Evolutionary conservation across 176 grass and related monocot genomes (phyloP).

Genomic region (Phoenix dactylifera): DNA sequence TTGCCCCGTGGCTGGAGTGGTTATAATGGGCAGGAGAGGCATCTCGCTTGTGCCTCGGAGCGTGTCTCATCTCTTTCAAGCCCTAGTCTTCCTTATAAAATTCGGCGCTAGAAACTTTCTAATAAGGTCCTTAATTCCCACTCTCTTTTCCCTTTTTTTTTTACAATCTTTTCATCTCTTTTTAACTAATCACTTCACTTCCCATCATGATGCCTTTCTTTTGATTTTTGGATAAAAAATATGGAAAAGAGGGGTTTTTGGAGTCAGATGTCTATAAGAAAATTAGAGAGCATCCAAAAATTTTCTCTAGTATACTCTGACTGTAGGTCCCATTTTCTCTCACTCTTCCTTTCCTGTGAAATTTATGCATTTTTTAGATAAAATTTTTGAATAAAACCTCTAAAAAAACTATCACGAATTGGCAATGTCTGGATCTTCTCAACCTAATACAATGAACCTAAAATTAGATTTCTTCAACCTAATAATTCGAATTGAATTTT

Average conservation of each 20-base stretch:
- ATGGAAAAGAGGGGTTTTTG: slow-evolving; percentile 61
- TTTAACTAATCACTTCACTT: neutral
- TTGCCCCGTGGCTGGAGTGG: slow-evolving; percentile 25
- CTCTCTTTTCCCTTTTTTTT: neutral
- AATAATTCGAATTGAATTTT: no score
- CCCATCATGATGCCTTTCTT: neutral
- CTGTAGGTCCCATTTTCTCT: slow-evolving; percentile 29
- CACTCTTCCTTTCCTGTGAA: neutral
- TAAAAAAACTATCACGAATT: no score
- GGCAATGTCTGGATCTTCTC: no score
- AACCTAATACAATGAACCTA: no score
- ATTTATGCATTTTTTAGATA: neutral
- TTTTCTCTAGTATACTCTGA: slow-evolving; percentile 61
- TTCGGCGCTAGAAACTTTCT: slow-evolving; percentile 61
- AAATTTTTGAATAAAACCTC: no score
- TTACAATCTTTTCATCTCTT: neutral
- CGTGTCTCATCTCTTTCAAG: slow-evolving; percentile 58
- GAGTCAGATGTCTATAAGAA: slow-evolving; percentile 59
- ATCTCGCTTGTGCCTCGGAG: slow-evolving; percentile 47
- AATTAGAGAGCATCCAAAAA: slow-evolving; percentile 51
- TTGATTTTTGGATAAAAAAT: slow-evolving; percentile 23
- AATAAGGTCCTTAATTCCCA: slow-evolving; percentile 22
- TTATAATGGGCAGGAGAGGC: slow-evolving; percentile 62
- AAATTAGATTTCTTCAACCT: no score
- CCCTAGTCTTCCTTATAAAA: slow-evolving; percentile 75